phyloP scores from a whole-genome alignment of 768 basidiomycete genomes.

The Rhodosporidiobolus odoratus region DNA sequence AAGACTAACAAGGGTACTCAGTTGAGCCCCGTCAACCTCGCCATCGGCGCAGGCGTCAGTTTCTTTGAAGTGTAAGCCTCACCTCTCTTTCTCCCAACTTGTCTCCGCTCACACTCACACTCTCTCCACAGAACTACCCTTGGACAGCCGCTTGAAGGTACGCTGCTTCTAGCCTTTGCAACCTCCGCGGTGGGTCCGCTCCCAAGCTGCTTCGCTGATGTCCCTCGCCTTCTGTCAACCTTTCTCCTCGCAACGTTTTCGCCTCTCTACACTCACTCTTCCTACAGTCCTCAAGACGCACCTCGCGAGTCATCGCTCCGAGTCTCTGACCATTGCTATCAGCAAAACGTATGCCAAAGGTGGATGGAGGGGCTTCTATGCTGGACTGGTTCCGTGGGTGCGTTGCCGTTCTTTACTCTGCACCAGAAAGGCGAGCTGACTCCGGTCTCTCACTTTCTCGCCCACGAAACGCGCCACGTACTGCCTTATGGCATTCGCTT shows the following conservation, averaged over 20 bases:
- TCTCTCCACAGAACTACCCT: constrained; percentile 13
- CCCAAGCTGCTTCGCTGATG: background rate
- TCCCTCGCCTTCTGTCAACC: background rate
- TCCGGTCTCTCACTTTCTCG: too few species aligned
- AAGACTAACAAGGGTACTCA: too few species aligned
- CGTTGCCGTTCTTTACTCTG: background rate
- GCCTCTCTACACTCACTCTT: background rate
- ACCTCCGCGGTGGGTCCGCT: background rate
- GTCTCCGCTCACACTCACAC: too few species aligned
- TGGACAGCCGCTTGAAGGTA: constrained; percentile 30
- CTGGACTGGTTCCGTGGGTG: constrained; percentile 92
- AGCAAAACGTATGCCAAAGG: constrained; percentile 82
- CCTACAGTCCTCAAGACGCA: constrained; percentile 82
- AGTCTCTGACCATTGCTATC: constrained; percentile 79
- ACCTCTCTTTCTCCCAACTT: background rate
- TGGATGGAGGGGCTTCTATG: constrained; percentile 82
- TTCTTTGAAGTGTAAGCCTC: constrained; percentile 18
- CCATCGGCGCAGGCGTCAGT: constrained; percentile 18
- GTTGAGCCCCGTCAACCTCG: constrained; percentile 16
- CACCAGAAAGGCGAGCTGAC: too few species aligned
- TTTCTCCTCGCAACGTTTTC: background rate
- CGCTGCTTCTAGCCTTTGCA: background rate
- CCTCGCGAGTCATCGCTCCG: constrained; percentile 92
- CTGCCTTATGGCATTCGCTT: too few species aligned
- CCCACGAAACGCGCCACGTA: too few species aligned